Percentiles rank a stretch among this genome's conserved stretches.
These are phyloP conservation scores for Pestalotiopsis sp. DNA, from an alignment of 2,329 filamentous ascomycete genomes.

Conservation along the genomic window DNA sequence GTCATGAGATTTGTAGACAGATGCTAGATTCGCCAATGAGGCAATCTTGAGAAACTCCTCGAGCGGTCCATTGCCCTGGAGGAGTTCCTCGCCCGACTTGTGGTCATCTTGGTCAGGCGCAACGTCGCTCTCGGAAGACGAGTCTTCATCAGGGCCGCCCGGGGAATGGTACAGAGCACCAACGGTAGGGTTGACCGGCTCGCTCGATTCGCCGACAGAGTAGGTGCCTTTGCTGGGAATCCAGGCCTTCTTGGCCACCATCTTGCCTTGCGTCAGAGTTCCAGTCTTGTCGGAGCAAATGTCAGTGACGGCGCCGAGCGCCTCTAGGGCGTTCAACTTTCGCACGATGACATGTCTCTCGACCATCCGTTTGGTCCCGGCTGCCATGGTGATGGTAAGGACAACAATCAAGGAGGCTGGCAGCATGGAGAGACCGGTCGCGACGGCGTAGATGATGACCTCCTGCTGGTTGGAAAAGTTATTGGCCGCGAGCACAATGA, in stretches of 20 bases:
- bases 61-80: slow-evolving; percentile 46
- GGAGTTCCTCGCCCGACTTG: slow-evolving; percentile 34
- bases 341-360: slow-evolving; percentile 60
- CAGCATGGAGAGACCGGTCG: slow-evolving; percentile 62
- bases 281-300: slow-evolving; percentile 61
- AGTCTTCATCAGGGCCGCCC: slow-evolving; percentile 35
- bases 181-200: slow-evolving; percentile 59
- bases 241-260: slow-evolving; percentile 65
- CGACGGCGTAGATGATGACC: slow-evolving; percentile 66
- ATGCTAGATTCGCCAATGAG: slow-evolving; percentile 58
- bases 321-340: slow-evolving; percentile 59
- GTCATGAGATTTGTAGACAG: slow-evolving; percentile 42
- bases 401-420: slow-evolving; percentile 66
- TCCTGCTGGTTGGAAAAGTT: slow-evolving; percentile 54
- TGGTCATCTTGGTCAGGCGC: slow-evolving; percentile 4
- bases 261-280: slow-evolving; percentile 65
- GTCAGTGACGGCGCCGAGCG: slow-evolving; percentile 62
- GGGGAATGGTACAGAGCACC: slow-evolving; percentile 48
- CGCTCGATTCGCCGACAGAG: slow-evolving; percentile 55
- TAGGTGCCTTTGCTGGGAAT: slow-evolving; percentile 60
- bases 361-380: slow-evolving; percentile 61
- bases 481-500: slow-evolving; percentile 70
- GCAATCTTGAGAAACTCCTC: slow-evolving; percentile 60
- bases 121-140: slow-evolving; percentile 17
- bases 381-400: slow-evolving; percentile 67